Percentiles rank a stretch among this genome's conserved stretches.
Evolutionary conservation across 106 monocot genomes (phyloP).

Genomic region (Triglochin maritima): DNA sequence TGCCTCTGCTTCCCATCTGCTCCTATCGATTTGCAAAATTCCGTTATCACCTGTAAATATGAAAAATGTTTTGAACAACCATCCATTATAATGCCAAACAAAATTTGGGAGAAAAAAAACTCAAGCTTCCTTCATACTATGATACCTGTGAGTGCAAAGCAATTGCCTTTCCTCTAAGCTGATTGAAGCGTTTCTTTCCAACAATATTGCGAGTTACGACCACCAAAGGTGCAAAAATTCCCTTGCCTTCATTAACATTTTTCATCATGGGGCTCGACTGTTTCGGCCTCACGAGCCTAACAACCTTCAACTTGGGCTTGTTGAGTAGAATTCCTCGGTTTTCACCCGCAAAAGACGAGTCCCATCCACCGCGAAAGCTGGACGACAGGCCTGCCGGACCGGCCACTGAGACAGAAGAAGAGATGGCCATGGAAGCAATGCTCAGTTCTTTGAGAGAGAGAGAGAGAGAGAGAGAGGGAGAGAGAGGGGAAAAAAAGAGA

Average conservation of each 20-base stretch:
- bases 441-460: background rate
- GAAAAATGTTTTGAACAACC: background rate
- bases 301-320: background rate
- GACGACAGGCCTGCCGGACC: constrained; percentile 7
- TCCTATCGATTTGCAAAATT: constrained; percentile 91
- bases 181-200: constrained; percentile 80
- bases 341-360: constrained; percentile 25
- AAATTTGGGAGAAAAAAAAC: background rate
- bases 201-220: constrained; percentile 54
- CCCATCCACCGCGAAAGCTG: constrained; percentile 14
- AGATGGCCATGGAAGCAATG: background rate
- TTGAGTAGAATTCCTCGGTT: background rate
- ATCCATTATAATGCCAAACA: background rate
- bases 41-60: constrained; percentile 57
- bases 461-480: background rate
- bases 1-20: constrained; percentile 80
- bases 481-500: background rate
- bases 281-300: constrained; percentile 15
- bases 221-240: constrained; percentile 71
- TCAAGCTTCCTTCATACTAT: background rate
- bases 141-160: constrained; percentile 86
- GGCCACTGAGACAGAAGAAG: background rate
- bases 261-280: constrained; percentile 44
- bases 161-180: constrained; percentile 87
- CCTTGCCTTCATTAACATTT: constrained; percentile 81